Base-by-base conservation (phyloP, 2,329 filamentous ascomycete species). In the Cercospora nicotianae region DNA sequence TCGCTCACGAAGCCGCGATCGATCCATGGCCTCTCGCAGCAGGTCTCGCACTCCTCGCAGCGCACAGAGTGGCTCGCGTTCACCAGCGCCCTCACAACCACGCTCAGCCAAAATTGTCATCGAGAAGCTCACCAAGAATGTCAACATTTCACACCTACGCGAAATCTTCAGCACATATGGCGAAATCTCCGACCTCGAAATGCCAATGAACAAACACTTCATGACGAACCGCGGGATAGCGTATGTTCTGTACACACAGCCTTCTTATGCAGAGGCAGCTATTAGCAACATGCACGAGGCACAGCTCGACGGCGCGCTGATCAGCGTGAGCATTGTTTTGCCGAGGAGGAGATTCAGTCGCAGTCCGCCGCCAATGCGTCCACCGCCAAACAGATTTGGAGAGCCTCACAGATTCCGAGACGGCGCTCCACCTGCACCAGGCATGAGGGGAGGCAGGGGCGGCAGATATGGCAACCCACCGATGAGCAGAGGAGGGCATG, bases 121-220 rank as follows among this genome's bases (percentile, higher is more conserved):
- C 58, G 95, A 99, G 80, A 94, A 96, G 70, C 85, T 99, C 76
- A 96, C 94, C 3, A 97, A 96, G 80, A 98, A 97, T 76, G 90
- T 99, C 74, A 96, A 92, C 67, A 92, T 94, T 78, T 87, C 87
- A 18, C 95, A 99, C 76, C 83, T 99, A 6, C 87, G 88, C 72
- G 95, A 99, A 78, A 97, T 99, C 68, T 99, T 99, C 77, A 91
- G 92, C 60, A 86, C 87, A 42, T 99, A 95, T 78, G 95, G 95
- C 61, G 85, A 86, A 20, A 96, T 99, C 73, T 87, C 90, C 74
- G 92, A 95, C 73, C 83, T 99, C 23, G 93, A 97, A 76, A 87
- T 99, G 73, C 95, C 95, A 2, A 89, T 97, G 80, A 97, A 96
- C 77, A 87, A 90, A 77, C 87, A 90, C 72, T 95, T 91, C 83